Evolutionary conservation across 2,329 filamentous ascomycete genomes (phyloP), one percentile per base, ranked within the genome.

Genomic region (Akanthomyces dipterigenus): DNA sequence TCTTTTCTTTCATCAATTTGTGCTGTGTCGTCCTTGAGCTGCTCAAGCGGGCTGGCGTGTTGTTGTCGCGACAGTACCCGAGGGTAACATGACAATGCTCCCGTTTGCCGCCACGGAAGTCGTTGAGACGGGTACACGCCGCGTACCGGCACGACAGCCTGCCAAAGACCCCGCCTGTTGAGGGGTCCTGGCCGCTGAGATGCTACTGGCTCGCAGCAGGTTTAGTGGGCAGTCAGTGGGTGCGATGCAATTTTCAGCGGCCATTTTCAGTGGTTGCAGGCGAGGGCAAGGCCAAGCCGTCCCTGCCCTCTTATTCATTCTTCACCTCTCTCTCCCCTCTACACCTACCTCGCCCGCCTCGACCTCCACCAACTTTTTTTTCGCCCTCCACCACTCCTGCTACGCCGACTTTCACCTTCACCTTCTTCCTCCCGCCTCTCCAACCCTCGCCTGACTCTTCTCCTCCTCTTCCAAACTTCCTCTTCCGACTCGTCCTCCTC

Each of bases 301-400:
- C 53, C 55, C 63, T 60, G 46, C 49, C 58, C 45, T 56, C 55
- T 85, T 82, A 72, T 20, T 86, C 85, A 79, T 51, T 38, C 43
- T 53, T 40, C 20, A 40, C 48, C 38, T 20, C 46, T 55, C 11
- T 34, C 36, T 38, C 50, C 18, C 45, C 46, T 45, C 36, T 54
- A 40, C 26, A 62, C 62, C 59, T 64, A 66, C 68, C 61, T 62
- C 67, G 66, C 64, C 62, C 14, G 5, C 12, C 14, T 16, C 14
- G 11, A 65, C 60, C 66, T 65, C 64, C 63, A 62, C 64, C 64
- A 62, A 68, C 67, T 63, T 64, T 66, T 57, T 63, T 64, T 60
- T 65, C 62, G 34, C 40, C 45, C 63, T 64, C 63, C 64, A 66
- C 67, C 65, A 64, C 68, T 66, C 65, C 62, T 67, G 65, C 69